A percentile compares a stretch with the other conserved stretches of the same genome.
Evolutionary conservation across 805 yeast species (phyloP).

Genomic region (Priceomyces castillae): DNA sequence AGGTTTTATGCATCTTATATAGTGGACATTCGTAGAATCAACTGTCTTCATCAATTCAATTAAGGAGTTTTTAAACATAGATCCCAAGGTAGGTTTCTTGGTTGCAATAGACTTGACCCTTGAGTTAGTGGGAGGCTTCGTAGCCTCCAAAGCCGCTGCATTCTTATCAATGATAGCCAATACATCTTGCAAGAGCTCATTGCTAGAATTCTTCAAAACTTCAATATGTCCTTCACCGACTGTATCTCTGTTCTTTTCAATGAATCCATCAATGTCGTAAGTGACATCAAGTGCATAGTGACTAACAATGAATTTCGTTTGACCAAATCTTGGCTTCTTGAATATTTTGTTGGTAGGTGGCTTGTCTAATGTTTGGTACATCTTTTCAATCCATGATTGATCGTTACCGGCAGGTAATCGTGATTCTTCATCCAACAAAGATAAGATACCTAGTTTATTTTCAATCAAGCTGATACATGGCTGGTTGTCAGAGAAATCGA

Average conservation of each 20-base stretch:
- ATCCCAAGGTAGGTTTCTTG: slow-evolving; percentile 90
- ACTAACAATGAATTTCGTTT: slow-evolving; percentile 80
- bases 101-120: slow-evolving; percentile 43
- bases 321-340: slow-evolving; percentile 93
- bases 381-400: slow-evolving; percentile 86
- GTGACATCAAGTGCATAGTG: slow-evolving; percentile 95
- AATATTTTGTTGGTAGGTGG: slow-evolving; percentile 73
- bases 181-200: slow-evolving; percentile 62
- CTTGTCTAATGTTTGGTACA: slow-evolving; percentile 81
- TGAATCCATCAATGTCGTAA: slow-evolving; percentile 90
- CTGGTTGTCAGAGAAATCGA: slow-evolving; percentile 93
- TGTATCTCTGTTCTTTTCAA: slow-evolving; percentile 95
- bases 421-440: slow-evolving; percentile 91
- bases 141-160: slow-evolving; percentile 47
- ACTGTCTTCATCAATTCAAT: slow-evolving; percentile 92
- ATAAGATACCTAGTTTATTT: slow-evolving; percentile 79
- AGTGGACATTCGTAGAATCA: slow-evolving; percentile 92
- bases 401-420: slow-evolving; percentile 92
- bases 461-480: slow-evolving; percentile 94
- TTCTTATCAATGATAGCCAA: slow-evolving; percentile 61
- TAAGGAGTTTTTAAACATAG: slow-evolving; percentile 87
- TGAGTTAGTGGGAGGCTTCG: slow-evolving; percentile 30
- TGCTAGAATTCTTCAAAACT: slow-evolving; percentile 67
- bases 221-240: slow-evolving; percentile 95
- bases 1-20: slow-evolving; percentile 96